Conservation (phyloP, 1,284 basidiomycete genomes). For the Ganoderma resinaceum region DNA sequence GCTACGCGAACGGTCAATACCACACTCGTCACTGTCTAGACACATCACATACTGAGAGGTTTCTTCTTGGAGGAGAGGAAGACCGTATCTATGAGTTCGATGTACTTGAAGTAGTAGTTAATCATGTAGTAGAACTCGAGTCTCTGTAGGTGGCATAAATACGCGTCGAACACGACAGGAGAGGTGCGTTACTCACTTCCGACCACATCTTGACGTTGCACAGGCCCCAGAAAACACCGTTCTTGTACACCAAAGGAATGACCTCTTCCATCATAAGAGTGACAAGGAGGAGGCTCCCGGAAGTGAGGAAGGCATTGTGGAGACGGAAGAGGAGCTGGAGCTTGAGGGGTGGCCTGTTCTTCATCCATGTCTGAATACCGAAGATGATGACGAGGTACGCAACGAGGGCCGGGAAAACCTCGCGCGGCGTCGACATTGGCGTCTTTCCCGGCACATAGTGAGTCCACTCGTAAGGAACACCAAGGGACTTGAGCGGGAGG, state of each 20-base stretch:
- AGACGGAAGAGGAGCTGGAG: conserved; percentile 90
- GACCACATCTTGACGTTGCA: conserved; percentile 88
- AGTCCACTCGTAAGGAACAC: conserved; percentile 60
- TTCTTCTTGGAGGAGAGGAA: conserved; percentile 99
- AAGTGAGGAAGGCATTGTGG: conserved; percentile 90
- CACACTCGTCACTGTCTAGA: neutral
- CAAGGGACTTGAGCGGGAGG: conserved; percentile 58
- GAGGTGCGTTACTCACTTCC: conserved; percentile 56
- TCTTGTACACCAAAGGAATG: conserved; percentile 74
- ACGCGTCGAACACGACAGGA: conserved; percentile 15
- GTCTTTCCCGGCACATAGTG: conserved; percentile 78
- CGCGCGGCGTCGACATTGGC: conserved; percentile 81
- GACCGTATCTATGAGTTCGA: conserved; percentile 94
- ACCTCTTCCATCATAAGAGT: conserved; percentile 92
- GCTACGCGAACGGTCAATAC: conserved; percentile 52
- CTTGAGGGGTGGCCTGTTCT: conserved; percentile 74
- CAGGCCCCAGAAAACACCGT: conserved; percentile 80
- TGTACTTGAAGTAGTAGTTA: conserved; percentile 97
- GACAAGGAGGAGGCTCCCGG: conserved; percentile 84
- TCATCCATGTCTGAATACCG: conserved; percentile 87
- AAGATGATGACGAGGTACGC: conserved; percentile 93
- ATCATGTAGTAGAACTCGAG: conserved; percentile 96
- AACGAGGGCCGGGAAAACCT: conserved; percentile 74
- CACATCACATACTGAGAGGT: conserved; percentile 75
- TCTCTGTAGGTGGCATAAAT: conserved; percentile 52